Conservation (phyloP, 2,329 filamentous ascomycete genomes). For the Canariomyces notabilis region DNA sequence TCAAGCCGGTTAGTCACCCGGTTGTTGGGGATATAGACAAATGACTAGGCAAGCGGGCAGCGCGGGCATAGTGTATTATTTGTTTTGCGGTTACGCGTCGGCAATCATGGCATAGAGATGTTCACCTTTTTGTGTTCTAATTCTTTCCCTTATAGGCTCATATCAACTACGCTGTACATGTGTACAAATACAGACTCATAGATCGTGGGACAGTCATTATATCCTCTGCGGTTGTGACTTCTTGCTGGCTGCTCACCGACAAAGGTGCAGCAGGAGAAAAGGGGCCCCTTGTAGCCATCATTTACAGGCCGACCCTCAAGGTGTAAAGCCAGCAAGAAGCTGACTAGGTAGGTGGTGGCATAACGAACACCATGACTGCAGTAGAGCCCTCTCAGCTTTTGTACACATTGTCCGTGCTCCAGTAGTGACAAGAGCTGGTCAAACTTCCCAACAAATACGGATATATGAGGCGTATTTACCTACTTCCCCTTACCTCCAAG, state of each 20-base stretch:
- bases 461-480: too few species aligned
- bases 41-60: neutral
- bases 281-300: too few species aligned
- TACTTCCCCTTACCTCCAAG: too few species aligned
- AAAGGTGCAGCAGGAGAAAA: too few species aligned
- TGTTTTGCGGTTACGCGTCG: slow-evolving; percentile 34
- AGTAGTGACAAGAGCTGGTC: too few species aligned
- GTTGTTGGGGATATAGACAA: neutral
- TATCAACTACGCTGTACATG: slow-evolving; percentile 43
- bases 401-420: too few species aligned
- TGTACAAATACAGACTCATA: slow-evolving; percentile 51
- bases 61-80: slow-evolving; percentile 34
- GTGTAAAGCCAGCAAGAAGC: too few species aligned
- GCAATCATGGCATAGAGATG: slow-evolving; percentile 42
- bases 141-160: slow-evolving; percentile 37
- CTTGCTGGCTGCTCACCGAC: neutral
- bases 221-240: neutral
- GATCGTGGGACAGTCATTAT: neutral
- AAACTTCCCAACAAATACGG: too few species aligned
- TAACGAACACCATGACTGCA: too few species aligned
- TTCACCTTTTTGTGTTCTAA: slow-evolving; percentile 4
- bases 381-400: too few species aligned
- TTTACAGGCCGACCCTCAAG: too few species aligned
- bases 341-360: too few species aligned
- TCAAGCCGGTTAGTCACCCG: neutral